phyloP scores from a whole-genome alignment of 1,139 yeast species.

The Keqinozyma sinolaborantium region DNA sequence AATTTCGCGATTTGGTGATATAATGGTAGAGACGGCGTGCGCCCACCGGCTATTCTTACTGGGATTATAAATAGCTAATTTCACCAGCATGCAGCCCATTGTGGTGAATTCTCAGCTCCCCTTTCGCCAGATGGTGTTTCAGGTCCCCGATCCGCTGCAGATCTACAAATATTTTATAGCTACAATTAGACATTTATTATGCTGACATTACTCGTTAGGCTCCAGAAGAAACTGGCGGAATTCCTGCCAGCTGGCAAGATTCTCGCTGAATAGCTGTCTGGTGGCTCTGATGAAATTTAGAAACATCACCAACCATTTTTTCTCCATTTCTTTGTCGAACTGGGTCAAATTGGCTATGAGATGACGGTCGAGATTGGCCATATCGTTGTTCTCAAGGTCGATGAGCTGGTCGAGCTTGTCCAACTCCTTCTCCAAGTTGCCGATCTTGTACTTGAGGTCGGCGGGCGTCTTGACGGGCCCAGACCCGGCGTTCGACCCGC shows the following conservation, averaged over 20 bases:
- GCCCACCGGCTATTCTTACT: no score
- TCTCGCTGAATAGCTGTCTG: constrained; percentile 35
- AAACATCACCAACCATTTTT: constrained; percentile 40
- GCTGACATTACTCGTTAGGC: no score
- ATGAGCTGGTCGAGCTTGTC: constrained; percentile 41
- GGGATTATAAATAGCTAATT: no score
- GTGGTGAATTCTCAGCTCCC: no score
- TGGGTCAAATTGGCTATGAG: constrained; percentile 28
- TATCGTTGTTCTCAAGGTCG: constrained; percentile 33
- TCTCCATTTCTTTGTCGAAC: constrained; percentile 32
- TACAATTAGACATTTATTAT: no score
- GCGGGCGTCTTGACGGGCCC: neutral
- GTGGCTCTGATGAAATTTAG: constrained; percentile 35
- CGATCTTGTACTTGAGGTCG: constrained; percentile 16
- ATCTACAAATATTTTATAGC: no score
- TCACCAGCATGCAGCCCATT: no score
- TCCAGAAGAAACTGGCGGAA: constrained; percentile 19
- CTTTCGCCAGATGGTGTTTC: no score
- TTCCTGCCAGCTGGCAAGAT: constrained; percentile 36
- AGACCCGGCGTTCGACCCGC: constrained; percentile 19
- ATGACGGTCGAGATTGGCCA: constrained; percentile 30
- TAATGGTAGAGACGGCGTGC: neutral
- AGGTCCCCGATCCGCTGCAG: no score
- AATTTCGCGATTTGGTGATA: neutral
- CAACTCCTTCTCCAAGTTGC: constrained; percentile 39